A percentile compares a stretch with the other conserved stretches of the same genome.
Evolutionary conservation across 2,329 filamentous ascomycete species (phyloP).

Genomic region (Aspergillus arachidicola): DNA sequence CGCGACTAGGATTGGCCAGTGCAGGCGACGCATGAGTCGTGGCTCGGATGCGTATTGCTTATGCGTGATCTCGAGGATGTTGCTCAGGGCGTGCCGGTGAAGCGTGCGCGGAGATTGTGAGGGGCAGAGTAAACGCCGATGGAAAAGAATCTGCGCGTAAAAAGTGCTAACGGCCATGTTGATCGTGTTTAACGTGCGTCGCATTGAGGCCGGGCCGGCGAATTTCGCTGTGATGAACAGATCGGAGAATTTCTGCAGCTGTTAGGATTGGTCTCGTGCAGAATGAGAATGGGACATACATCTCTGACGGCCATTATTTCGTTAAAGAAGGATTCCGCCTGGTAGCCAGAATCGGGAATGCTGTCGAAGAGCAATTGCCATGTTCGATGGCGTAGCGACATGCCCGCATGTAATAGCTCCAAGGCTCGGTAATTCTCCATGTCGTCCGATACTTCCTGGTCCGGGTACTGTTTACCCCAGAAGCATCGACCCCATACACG

Average conservation of each 20-base stretch:
- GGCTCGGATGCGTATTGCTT: constrained; percentile 37
- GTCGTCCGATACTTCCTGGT: constrained; percentile 41
- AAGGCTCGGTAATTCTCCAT: constrained; percentile 42
- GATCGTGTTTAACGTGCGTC: constrained; percentile 39
- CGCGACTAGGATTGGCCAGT: constrained; percentile 39
- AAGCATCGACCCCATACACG: constrained; percentile 40
- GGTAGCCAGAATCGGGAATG: constrained; percentile 15
- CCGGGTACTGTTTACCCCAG: constrained; percentile 40
- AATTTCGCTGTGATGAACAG: constrained; percentile 39
- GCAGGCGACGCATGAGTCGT: constrained; percentile 33
- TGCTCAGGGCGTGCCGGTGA: constrained; percentile 31
- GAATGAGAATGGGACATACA: constrained; percentile 16
- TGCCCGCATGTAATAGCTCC: constrained; percentile 34
- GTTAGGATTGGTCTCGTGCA: neutral
- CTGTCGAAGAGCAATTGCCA: constrained; percentile 32
- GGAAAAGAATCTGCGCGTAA: constrained; percentile 36
- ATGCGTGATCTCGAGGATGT: constrained; percentile 35
- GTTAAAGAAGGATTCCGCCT: constrained; percentile 23
- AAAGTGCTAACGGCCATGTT: constrained; percentile 38
- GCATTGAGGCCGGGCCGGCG: constrained; percentile 29
- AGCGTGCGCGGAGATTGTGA: constrained; percentile 21
- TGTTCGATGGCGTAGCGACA: constrained; percentile 32
- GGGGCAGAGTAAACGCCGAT: constrained; percentile 34
- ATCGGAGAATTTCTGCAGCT: constrained; percentile 36
- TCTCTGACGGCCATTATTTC: constrained; percentile 31